phyloP scores from a whole-genome alignment of 768 basidiomycete genomes.

The Leucocoprinus sp. region DNA sequence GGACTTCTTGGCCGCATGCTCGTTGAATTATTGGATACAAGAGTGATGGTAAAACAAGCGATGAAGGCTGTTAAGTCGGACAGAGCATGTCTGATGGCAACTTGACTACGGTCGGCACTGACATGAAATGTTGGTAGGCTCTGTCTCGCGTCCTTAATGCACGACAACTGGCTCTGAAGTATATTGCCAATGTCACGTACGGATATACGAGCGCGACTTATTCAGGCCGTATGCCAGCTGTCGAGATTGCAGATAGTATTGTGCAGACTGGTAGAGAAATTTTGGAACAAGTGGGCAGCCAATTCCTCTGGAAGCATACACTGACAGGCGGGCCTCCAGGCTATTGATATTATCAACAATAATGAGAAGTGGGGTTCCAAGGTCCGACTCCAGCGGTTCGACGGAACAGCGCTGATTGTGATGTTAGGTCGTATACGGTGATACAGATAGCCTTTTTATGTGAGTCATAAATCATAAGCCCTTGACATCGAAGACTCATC shows the following conservation, averaged over 20 bases:
- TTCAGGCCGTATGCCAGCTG: slow-evolving; percentile 96
- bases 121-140: slow-evolving; percentile 35
- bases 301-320: background rate
- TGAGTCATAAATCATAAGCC: slow-evolving; percentile 19
- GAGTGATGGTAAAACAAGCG: slow-evolving; percentile 97
- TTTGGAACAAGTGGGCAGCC: slow-evolving; percentile 67
- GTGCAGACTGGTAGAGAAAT: slow-evolving; percentile 96
- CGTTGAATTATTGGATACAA: slow-evolving; percentile 82
- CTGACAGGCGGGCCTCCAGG: slow-evolving; percentile 35
- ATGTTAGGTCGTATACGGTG: slow-evolving; percentile 82
- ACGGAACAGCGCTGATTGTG: background rate
- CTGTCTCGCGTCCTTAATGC: slow-evolving; percentile 76
- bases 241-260: slow-evolving; percentile 96
- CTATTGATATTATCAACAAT: slow-evolving; percentile 69
- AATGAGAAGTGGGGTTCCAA: slow-evolving; percentile 82
- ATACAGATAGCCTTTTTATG: slow-evolving; percentile 94
- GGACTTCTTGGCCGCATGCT: slow-evolving; percentile 90
- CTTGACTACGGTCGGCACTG: background rate
- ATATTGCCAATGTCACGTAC: slow-evolving; percentile 90
- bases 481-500: background rate
- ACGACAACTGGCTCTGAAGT: slow-evolving; percentile 88
- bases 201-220: slow-evolving; percentile 93
- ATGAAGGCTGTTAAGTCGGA: slow-evolving; percentile 78
- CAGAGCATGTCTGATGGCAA: slow-evolving; percentile 42
- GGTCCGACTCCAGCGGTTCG: slow-evolving; percentile 17